Conservation (phyloP, 1,139 yeast species). For the Yamadazyma sp. region DNA sequence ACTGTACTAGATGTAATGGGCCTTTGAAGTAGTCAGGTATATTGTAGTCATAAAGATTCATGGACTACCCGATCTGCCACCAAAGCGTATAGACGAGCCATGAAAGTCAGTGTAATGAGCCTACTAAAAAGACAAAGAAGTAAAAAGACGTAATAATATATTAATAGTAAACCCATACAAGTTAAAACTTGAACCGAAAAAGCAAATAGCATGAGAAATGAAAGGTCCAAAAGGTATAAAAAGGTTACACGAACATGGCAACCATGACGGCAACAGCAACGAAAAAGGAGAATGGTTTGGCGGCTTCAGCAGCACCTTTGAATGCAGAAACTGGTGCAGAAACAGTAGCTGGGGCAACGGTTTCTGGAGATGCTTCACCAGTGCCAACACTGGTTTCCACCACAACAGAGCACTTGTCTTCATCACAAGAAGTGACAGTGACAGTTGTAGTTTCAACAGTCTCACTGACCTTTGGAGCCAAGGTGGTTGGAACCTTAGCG, state of each 20-base stretch:
- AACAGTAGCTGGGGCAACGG: slow-evolving; percentile 8
- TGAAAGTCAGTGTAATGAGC: too few species aligned
- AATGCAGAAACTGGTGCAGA: slow-evolving; percentile 4
- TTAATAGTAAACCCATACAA: too few species aligned
- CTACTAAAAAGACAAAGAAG: too few species aligned
- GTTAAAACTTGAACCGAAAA: too few species aligned
- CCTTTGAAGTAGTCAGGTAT: too few species aligned
- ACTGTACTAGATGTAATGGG: too few species aligned
- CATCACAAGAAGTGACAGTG: slow-evolving; percentile 51
- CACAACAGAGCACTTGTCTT: slow-evolving; percentile 28
- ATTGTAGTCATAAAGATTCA: too few species aligned
- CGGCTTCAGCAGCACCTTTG: slow-evolving; percentile 2
- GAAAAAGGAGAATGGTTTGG: slow-evolving; percentile 1
- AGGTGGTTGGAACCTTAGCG: slow-evolving; percentile 1
- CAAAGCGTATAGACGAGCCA: too few species aligned
- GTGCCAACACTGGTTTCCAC: slow-evolving; percentile 33
- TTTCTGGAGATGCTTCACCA: slow-evolving; percentile 9
- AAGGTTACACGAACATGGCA: slow-evolving; percentile 4
- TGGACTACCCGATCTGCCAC: too few species aligned
- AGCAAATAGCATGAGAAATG: too few species aligned
- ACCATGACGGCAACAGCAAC: slow-evolving; percentile 5
- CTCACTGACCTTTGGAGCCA: too few species aligned
- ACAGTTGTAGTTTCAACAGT: slow-evolving; percentile 29
- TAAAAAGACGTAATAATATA: too few species aligned
- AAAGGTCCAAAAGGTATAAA: background rate